Percentiles rank a stretch among this genome's conserved stretches.
Conservation (phyloP, 75 land plant genomes). For the Sequoiadendron giganteum region DNA sequence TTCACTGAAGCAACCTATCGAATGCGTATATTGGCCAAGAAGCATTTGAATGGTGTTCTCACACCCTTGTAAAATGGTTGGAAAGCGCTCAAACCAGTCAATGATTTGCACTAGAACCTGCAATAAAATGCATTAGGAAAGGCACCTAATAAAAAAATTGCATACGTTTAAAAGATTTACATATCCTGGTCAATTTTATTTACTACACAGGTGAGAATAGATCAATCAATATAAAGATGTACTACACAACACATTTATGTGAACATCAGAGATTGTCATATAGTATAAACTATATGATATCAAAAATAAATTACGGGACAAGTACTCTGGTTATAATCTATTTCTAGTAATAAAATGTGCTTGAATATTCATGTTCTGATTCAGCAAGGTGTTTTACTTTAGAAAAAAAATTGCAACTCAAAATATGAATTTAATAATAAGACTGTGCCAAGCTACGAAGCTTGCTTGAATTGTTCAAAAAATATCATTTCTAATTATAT, state of each 20-base stretch:
- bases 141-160: not conserved
- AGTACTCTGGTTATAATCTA: not conserved
- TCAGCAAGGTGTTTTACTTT: not conserved
- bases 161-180: not conserved
- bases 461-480: not conserved
- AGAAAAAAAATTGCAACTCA: not conserved
- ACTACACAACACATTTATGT: not conserved
- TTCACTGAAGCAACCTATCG: conserved; percentile 84
- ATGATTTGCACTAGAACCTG: conserved; percentile 78
- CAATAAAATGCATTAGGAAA: conserved; percentile 9
- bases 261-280: not conserved
- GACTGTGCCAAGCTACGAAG: not conserved
- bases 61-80: conserved; percentile 85
- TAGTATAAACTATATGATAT: not conserved
- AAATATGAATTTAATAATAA: not conserved
- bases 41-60: conserved; percentile 85
- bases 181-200: not conserved
- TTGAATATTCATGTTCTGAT: not conserved
- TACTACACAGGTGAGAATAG: not conserved
- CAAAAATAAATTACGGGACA: not conserved
- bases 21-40: conserved; percentile 94
- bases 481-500: not conserved
- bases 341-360: not conserved
- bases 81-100: conserved; percentile 78
- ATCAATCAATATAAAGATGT: not conserved